Evolutionary conservation across 306 rosid genomes (phyloP).

Genomic region (Castanea crenata): DNA sequence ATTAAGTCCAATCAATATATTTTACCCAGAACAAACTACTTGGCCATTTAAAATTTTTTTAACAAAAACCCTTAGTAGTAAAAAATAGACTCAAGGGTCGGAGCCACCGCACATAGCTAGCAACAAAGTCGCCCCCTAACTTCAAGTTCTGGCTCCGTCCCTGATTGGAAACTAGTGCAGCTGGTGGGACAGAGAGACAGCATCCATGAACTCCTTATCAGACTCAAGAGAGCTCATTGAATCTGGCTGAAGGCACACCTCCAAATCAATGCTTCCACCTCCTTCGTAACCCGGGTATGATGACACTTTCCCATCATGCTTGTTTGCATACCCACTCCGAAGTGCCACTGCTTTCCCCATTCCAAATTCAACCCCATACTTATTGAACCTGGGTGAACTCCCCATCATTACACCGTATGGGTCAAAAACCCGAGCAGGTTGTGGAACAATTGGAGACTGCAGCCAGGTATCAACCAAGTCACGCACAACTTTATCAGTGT

Average conservation of each 20-base stretch:
- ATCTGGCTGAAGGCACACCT: constrained; percentile 34
- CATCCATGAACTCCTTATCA: constrained; percentile 45
- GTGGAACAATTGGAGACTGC: constrained; percentile 9
- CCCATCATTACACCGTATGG: constrained; percentile 33
- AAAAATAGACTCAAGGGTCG: too few species aligned
- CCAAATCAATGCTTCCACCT: constrained; percentile 64
- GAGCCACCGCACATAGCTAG: too few species aligned
- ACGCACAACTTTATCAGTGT: constrained; percentile 1
- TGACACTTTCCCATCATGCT: background rate
- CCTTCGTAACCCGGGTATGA: constrained; percentile 44
- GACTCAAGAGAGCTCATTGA: background rate
- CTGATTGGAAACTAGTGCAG: background rate
- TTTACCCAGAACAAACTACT: too few species aligned
- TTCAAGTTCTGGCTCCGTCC: too few species aligned
- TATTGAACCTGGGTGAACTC: constrained; percentile 55
- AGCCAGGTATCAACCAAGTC: constrained; percentile 20
- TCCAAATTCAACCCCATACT: too few species aligned
- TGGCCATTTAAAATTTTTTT: too few species aligned
- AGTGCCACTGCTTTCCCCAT: too few species aligned
- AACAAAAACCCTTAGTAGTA: too few species aligned
- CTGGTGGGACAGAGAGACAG: constrained; percentile 18
- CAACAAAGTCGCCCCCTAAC: too few species aligned
- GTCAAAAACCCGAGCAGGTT: background rate
- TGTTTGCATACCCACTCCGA: too few species aligned
- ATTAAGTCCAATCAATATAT: too few species aligned